Evolutionary conservation across 1,284 basidiomycete genomes (phyloP).

Genomic region (Apiotrichum gamsii): DNA sequence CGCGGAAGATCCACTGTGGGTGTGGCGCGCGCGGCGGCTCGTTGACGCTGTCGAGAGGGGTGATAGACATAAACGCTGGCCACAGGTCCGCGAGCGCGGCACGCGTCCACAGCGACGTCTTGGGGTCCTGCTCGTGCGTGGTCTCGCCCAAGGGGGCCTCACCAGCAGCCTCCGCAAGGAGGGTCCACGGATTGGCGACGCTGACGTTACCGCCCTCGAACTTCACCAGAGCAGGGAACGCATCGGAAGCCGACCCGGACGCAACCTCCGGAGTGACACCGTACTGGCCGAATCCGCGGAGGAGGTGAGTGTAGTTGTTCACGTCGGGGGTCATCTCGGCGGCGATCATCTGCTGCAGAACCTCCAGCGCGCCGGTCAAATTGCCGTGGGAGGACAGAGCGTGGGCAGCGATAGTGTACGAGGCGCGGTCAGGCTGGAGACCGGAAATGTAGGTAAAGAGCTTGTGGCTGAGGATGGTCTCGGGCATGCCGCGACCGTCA

Average conservation of each 20-base stretch:
- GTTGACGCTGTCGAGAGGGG: constrained; percentile 2
- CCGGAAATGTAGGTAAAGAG: constrained; percentile 10
- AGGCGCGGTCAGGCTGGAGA: constrained; percentile 57
- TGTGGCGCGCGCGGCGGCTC: constrained; percentile 20
- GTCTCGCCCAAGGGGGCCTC: background rate
- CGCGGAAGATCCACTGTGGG: constrained; percentile 26
- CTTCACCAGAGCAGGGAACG: constrained; percentile 12
- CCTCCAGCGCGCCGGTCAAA: constrained; percentile 54
- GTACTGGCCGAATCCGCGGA: constrained; percentile 64
- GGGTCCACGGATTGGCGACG: constrained; percentile 6
- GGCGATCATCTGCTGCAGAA: constrained; percentile 66
- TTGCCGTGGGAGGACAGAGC: constrained; percentile 63
- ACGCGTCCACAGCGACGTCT: constrained; percentile 21
- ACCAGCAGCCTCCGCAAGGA: background rate
- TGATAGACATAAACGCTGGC: constrained; percentile 24
- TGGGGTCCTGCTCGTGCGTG: constrained; percentile 6
- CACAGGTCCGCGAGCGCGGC: constrained; percentile 28
- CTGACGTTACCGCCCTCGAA: background rate
- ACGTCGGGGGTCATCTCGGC: constrained; percentile 24
- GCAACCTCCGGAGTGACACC: constrained; percentile 20
- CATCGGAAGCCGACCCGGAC: constrained; percentile 7
- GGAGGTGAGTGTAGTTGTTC: constrained; percentile 59
- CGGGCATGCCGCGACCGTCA: background rate
- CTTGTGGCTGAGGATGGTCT: constrained; percentile 11
- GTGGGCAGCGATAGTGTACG: constrained; percentile 66